Evolutionary conservation across 305 asterid species (phyloP), one percentile per base, ranked within the genome.

Genomic region (Fraxinus baroniana): DNA sequence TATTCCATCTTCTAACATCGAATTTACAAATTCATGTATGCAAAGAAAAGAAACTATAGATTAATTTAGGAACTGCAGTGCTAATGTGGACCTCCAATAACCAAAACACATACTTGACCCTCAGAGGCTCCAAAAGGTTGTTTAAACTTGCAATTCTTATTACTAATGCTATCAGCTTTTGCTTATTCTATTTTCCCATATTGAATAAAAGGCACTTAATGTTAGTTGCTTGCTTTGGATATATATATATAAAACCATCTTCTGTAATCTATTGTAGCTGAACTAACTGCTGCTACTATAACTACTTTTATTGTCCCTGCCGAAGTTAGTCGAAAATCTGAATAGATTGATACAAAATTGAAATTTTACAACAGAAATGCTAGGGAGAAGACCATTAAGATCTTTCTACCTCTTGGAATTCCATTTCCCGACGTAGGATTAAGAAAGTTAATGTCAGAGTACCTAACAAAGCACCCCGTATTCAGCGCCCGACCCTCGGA

Each of bases 391-490:
- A 68, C 37, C 5, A 28, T 3, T 28, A 4, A 57, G 10, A 33
- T 32, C 17, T 35, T 39, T 37, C 64, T 86, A 88, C 90, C 90
- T 84, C 83, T 33, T 79, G 87, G 75, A 60, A 76, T 74, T n/a
- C 83, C 68, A 6, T 32, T 46, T 4, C 30, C 3, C 0, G 41
- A 68, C 10, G 32, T 41, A 52, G 79, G 24, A 76, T 84, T 80
- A 20, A 88, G 88, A 66, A 88, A 88, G 68, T 82, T 81, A 12
- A 82, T 75, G 70, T 70, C 89, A 0, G 90, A 84, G 35, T 88
- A 88, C 33, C 89, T 88, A 84, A 86, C 75, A 80, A 88, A 84
- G 70, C 90, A 86, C 26, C 88, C 89, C 1, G 88, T 82, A 52
- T 78, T 73, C 18, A 82, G 41, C 0, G 90, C 88, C 24, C 79